Evolutionary conservation across 139 green algal species (phyloP), one percentile per base, ranked within the genome.

Genomic region (Chlamydomonas eustigma): DNA sequence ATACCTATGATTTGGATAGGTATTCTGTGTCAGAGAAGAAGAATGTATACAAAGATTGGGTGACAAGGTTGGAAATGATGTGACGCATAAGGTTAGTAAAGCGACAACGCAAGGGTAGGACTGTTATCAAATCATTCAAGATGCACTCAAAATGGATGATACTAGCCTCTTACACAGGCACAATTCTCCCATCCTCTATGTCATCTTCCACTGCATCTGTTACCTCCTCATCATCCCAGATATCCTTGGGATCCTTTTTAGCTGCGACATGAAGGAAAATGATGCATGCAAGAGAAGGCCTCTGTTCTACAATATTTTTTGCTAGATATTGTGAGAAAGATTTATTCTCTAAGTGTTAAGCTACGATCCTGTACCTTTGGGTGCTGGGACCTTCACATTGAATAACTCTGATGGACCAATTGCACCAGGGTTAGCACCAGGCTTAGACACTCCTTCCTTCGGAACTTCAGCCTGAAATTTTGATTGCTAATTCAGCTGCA

Each of bases 161-260:
- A n/a, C n/a, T n/a, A n/a, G n/a, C n/a, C n/a, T n/a, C 76, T 75
- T 50, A 90, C 85, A 68, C 76, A 58, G 86, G 86, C 4, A 83
- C 39, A 37, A 85, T 71, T 24, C 86, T 38, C 18, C 80, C 82
- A 74, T 91, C 87, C 28, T 88, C 80, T 33, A 78, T 72, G 32
- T 88, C 82, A 64, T 85, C 79, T 33, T 86, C 81, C 24, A 89
- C 78, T 32, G 69, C 33, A 25, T 86, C 84, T n/a, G 63, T 32
- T 6, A 87, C 77, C 73, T 89, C 84, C 28, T 79, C 71, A 5
- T 83, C 76, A 33, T 76, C 78, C 86, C 84, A 89, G 25, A 91
- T 89, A 28, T 83, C 86, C 34, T 88, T 91, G 39, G 81, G 77
- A 68, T 89, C 83, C 24, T 82, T 80, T 22, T 34, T 22, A 28